Evolutionary conservation across 495 filamentous ascomycete genomes (phyloP).

Genomic region (Alectoria sarmentosa): DNA sequence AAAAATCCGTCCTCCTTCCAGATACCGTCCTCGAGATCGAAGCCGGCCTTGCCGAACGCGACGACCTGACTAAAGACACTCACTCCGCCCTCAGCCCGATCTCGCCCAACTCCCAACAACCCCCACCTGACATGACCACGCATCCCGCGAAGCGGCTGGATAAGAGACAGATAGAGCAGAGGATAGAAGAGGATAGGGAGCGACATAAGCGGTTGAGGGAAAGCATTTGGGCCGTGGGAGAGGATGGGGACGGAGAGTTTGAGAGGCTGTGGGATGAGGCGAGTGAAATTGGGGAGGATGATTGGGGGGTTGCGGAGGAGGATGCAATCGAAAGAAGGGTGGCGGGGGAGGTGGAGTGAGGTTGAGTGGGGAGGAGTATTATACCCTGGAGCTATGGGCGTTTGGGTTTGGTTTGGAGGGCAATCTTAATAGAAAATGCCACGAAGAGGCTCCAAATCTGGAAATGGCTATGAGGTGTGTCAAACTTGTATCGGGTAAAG

Average conservation of each 20-base stretch:
- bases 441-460: background rate
- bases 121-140: slow-evolving; percentile 21
- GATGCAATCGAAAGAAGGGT: slow-evolving; percentile 56
- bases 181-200: slow-evolving; percentile 95
- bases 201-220: slow-evolving; percentile 86
- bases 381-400: background rate
- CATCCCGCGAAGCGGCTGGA: slow-evolving; percentile 51
- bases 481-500: too few relatives aligned
- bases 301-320: slow-evolving; percentile 62
- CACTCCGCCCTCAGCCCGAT: slow-evolving; percentile 25
- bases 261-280: slow-evolving; percentile 72
- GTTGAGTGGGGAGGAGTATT: background rate
- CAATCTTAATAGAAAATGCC: background rate
- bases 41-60: slow-evolving; percentile 68
- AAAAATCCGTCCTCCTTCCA: slow-evolving; percentile 57
- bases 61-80: slow-evolving; percentile 31
- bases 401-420: background rate
- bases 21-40: slow-evolving; percentile 72
- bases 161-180: slow-evolving; percentile 82
- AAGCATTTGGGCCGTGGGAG: slow-evolving; percentile 77
- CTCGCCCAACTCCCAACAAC: slow-evolving; percentile 25
- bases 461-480: too few relatives aligned
- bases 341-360: slow-evolving; percentile 24
- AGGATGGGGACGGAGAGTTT: slow-evolving; percentile 51
- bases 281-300: slow-evolving; percentile 79